Conservation (phyloP, 495 filamentous ascomycete species). For the Neohortaea acidophila region DNA sequence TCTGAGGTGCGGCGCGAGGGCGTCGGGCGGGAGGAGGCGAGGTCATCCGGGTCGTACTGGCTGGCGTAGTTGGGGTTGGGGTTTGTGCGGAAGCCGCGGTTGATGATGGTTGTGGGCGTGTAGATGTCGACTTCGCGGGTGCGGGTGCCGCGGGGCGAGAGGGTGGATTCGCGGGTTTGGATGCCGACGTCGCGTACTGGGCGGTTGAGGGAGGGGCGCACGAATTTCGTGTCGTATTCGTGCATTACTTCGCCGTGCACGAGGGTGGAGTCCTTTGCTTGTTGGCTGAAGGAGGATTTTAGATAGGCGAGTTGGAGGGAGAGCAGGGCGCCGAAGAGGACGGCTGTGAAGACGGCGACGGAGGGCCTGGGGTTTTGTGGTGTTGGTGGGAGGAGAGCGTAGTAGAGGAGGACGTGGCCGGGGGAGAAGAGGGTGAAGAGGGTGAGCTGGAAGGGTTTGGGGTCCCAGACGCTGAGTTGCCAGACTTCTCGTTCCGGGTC, state of each 20-base stretch:
- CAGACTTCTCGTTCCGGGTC: constrained; percentile 79
- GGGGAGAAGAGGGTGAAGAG: constrained; percentile 88
- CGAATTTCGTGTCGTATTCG: constrained; percentile 92
- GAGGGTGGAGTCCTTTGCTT: constrained; percentile 66
- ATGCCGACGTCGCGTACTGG: constrained; percentile 71
- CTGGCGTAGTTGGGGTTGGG: constrained; percentile 79
- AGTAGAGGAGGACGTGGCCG: constrained; percentile 77
- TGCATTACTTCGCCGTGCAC: constrained; percentile 84
- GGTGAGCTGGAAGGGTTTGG: constrained; percentile 62
- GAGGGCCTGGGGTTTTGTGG: constrained; percentile 64
- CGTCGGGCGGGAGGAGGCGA: constrained; percentile 18
- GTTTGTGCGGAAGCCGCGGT: constrained; percentile 66
- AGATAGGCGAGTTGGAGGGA: constrained; percentile 63
- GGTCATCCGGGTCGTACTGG: constrained; percentile 57
- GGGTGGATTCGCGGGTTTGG: constrained; percentile 34
- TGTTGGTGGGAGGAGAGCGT: constrained; percentile 65
- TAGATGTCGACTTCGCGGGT: constrained; percentile 47
- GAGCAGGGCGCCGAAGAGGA: constrained; percentile 54
- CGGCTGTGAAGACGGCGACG: constrained; percentile 64
- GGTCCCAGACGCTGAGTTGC: constrained; percentile 91
- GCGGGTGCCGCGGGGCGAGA: constrained; percentile 18
- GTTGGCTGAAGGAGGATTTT: constrained; percentile 56
- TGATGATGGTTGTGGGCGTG: constrained; percentile 62
- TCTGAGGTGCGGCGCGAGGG: not conserved
- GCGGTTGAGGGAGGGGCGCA: constrained; percentile 73